Base-by-base conservation (phyloP, 495 filamentous ascomycete species). In the Neurospora hispaniola region DNA sequence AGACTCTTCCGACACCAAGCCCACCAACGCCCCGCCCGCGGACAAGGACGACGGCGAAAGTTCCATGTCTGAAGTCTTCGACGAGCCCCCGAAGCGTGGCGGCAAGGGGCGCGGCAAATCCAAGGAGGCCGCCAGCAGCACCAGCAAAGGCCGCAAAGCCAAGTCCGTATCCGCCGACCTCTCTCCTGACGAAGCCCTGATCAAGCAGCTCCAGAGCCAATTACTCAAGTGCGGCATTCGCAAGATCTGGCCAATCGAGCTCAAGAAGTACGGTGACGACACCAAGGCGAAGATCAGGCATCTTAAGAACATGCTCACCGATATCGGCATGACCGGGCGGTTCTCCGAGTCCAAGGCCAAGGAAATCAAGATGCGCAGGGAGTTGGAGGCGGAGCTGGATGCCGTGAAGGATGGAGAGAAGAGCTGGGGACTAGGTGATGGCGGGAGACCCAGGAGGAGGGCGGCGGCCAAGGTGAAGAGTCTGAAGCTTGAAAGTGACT, bases 191-290 rank as follows among this genome's bases (percentile, higher is more conserved):
- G 90, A 95, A 48, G 88, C 86, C 10, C 91, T 96, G 81, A 93
- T 98, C 80, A 98, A 95, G 80, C 89, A 89, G n/a, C 86, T 99
- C 18, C 96, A 99, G 82, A 87, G 88, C 27, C 93, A 94, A 82
- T 86, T 99, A 40, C 77, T 92, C 54, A 98, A 97, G 83, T 99
- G 96, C 77, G 96, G 96, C 62, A 89, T 99, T 69, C 92, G 93
- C 42, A 98, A 98, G 79, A 87, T 98, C 75, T 99, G 96, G 96
- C 85, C 85, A 44, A 88, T 90, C 72, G 93, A 97, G 82, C 86
- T 99, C 70, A 90, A 92, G 74, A 91, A 89, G 78, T 90, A 89
- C 66, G 93, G 90, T 16, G 79, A 84, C 48, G 81, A 87, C 38
- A 40, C 87, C 16, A 92, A 90, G 75, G 92, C 87, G 10, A 98